A percentile compares a stretch with the other conserved stretches of the same genome.
These are phyloP conservation scores for Aspergillus baeticus DNA, from an alignment of 495 filamentous ascomycete species.

Conservation along the genomic window DNA sequence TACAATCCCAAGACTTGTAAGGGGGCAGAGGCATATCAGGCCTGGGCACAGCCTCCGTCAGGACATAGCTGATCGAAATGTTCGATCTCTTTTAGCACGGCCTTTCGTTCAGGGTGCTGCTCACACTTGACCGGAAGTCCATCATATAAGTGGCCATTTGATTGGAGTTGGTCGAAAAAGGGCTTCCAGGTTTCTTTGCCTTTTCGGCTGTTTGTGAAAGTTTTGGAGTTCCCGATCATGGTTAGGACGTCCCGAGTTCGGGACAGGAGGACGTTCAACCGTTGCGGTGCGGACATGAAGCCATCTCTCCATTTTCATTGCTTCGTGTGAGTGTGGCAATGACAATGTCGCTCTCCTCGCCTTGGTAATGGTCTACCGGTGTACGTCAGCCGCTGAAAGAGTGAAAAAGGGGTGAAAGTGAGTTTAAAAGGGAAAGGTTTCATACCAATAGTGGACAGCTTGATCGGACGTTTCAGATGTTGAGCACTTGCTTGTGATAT, in stretches of 20 bases:
- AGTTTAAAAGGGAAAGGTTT: neutral
- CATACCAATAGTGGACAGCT: constrained; percentile 66
- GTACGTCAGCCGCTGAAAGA: too few species aligned
- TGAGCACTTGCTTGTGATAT: constrained; percentile 53
- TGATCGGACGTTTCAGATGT: constrained; percentile 48
- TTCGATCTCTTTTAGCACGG: constrained; percentile 40
- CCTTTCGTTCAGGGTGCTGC: constrained; percentile 54
- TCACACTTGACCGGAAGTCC: constrained; percentile 71
- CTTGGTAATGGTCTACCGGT: constrained; percentile 74
- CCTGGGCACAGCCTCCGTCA: constrained; percentile 67
- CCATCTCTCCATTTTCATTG: constrained; percentile 66
- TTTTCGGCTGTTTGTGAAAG: constrained; percentile 63
- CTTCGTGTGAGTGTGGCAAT: constrained; percentile 66
- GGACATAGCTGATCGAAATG: constrained; percentile 64
- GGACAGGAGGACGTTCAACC: constrained; percentile 72
- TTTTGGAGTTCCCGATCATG: constrained; percentile 70
- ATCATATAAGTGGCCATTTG: constrained; percentile 57
- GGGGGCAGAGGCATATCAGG: constrained; percentile 53
- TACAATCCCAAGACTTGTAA: neutral
- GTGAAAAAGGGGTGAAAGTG: too few species aligned
- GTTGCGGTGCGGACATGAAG: constrained; percentile 68
- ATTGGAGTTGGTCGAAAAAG: constrained; percentile 58
- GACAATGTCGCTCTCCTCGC: constrained; percentile 77
- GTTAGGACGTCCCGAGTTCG: constrained; percentile 65
- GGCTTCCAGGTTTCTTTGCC: constrained; percentile 56